Base-by-base conservation (phyloP, 2,329 filamentous ascomycete species). In the Pseudocercospora cruenta region DNA sequence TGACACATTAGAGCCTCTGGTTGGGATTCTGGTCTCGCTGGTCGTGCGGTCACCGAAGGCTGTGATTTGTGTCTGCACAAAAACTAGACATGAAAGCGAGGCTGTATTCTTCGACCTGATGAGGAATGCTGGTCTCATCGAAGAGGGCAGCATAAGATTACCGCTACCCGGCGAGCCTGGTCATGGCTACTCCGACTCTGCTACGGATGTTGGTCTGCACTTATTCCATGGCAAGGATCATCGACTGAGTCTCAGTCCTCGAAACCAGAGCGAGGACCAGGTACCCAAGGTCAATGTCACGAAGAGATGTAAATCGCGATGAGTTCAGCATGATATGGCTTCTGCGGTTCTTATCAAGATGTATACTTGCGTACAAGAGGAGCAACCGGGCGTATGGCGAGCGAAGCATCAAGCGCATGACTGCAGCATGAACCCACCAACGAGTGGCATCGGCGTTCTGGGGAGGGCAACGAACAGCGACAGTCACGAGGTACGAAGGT, bases 21-120 rank as follows among this genome's bases (percentile, higher is more conserved):
- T 91, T 7, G 78, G 79, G 28, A 88, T 87, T 1, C 78, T 92
- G 9, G 71, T 74, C 22, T 79, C 77, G 9, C 76, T 90, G 58
- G 77, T 83, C 49, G 73, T 76, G 19, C 75, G 74, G 31, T 86
- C 83, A 5, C 84, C 86, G 1, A 75, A 80, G 65, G 81, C 83
- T 0, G 71, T 85, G 26, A 77, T 89, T 22, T 77, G 89, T 16
- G 80, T 92, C 26, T 87, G 88, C 1, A 86, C 90, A 78, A 92
- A 92, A 77, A 84, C 86, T 65, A 82, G 90, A 33, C 90, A 92
- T 76, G 83, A 86, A 3, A 89, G 86, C 69, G 90, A 92, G 75
- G 80, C 82, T 6, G 78, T 87, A 2, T 91, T 92, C 77, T 91
- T 91, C 74, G 83, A 87, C 4, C 78, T 90, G 51, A 88, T 89